Percentiles rank a stretch among this genome's conserved stretches.
Evolutionary conservation across 208 protist species (phyloP).

Genomic region (Wallacemonas sp.): DNA sequence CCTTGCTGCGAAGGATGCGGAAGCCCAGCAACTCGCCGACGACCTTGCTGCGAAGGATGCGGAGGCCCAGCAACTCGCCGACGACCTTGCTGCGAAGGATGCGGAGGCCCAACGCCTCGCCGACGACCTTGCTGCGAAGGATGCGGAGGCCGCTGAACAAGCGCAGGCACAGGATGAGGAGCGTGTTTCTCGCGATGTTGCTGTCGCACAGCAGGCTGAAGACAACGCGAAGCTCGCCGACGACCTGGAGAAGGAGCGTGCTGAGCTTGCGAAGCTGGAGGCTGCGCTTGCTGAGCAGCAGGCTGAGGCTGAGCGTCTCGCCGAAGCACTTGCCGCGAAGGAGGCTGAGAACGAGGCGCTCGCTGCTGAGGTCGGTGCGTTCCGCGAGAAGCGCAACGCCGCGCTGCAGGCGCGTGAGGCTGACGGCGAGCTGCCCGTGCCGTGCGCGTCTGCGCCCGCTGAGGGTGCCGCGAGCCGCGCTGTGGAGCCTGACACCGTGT

Average conservation of each 20-base stretch:
- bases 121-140: background rate
- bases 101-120: background rate
- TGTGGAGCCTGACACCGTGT: slow-evolving; percentile 11
- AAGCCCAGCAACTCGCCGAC: background rate
- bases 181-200: background rate
- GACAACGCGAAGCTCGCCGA: slow-evolving; percentile 4
- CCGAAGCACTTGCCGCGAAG: slow-evolving; percentile 7
- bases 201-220: too few relatives aligned
- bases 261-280: background rate
- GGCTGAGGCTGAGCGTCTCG: background rate
- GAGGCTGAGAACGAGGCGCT: background rate
- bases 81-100: background rate
- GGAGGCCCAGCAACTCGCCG: background rate
- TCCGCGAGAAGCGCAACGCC: slow-evolving; percentile 24
- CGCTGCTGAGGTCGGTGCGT: slow-evolving; percentile 22
- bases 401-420: slow-evolving; percentile 17
- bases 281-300: slow-evolving; percentile 13
- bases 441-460: background rate
- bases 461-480: slow-evolving; percentile 7
- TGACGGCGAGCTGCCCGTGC: slow-evolving; percentile 6
- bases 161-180: background rate
- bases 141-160: background rate
- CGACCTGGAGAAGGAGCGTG: slow-evolving; percentile 15
- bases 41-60: background rate
- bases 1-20: background rate